Evolutionary conservation across 2,329 filamentous ascomycete species (phyloP).

Genomic region (Echinosphaeria canescens): DNA sequence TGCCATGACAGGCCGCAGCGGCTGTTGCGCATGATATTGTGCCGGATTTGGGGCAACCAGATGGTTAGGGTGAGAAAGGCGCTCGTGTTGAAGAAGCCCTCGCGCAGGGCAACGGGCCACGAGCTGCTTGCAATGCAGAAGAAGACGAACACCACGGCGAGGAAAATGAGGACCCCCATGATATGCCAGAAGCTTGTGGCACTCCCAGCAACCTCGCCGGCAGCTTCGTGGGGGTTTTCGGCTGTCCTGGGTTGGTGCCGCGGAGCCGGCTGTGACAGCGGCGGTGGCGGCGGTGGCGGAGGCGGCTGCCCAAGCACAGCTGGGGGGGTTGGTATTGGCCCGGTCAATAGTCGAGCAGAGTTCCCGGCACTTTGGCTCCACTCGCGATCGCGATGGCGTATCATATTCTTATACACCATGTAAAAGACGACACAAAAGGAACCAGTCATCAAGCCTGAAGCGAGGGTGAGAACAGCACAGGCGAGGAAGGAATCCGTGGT

Average conservation of each 20-base stretch:
- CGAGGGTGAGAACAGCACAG: constrained; percentile 28
- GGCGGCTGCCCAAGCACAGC: no score
- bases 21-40: constrained; percentile 80
- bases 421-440: constrained; percentile 34
- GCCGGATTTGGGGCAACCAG: constrained; percentile 80
- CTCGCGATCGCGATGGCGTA: constrained; percentile 19
- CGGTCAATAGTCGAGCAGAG: no score
- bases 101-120: constrained; percentile 33
- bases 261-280: constrained; percentile 10
- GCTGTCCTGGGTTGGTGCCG: constrained; percentile 14
- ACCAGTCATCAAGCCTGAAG: constrained; percentile 30
- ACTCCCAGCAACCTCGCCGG: no score
- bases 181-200: constrained; percentile 36
- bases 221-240: no score
- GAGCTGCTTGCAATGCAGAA: constrained; percentile 34
- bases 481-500: constrained; percentile 33
- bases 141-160: constrained; percentile 23
- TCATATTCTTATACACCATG: constrained; percentile 36
- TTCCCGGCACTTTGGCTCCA: constrained; percentile 9
- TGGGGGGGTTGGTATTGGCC: no score
- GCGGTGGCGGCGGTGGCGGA: constrained; percentile 14
- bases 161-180: constrained; percentile 28
- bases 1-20: constrained; percentile 80
- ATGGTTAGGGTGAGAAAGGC: constrained; percentile 66
- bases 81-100: constrained; percentile 38